These are phyloP conservation scores for Saccharomycopsis oosterbeekiorum DNA, from an alignment of 805 yeast genomes.

Conservation along the genomic window DNA sequence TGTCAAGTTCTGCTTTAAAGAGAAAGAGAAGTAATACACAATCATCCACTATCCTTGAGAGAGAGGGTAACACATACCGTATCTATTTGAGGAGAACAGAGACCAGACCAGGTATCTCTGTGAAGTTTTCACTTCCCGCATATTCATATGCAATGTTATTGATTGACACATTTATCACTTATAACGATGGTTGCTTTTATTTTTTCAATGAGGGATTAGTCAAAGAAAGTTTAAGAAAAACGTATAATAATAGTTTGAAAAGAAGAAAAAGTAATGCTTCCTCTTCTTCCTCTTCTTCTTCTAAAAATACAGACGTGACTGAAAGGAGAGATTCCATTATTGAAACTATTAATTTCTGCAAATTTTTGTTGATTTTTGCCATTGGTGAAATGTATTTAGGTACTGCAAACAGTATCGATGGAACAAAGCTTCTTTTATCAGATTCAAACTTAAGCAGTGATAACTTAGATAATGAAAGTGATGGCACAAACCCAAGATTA, in stretches of 20 bases:
- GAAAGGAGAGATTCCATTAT: conserved; percentile 42
- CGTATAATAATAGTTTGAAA: conserved; percentile 40
- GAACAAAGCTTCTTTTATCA: conserved; percentile 23
- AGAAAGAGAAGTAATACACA: background rate
- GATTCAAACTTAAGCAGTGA: background rate
- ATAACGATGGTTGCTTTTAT: conserved; percentile 78
- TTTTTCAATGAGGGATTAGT: conserved; percentile 77
- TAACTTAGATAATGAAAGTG: background rate
- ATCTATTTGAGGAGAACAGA: conserved; percentile 60
- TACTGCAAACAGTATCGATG: conserved; percentile 55
- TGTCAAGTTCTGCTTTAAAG: background rate
- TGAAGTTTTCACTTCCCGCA: conserved; percentile 64
- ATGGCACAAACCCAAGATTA: conserved; percentile 33
- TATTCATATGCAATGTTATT: conserved; percentile 66
- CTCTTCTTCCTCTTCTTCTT: conserved; percentile 20
- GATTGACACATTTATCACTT: conserved; percentile 67
- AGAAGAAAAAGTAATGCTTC: background rate
- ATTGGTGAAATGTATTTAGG: conserved; percentile 79
- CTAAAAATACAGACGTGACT: conserved; percentile 18
- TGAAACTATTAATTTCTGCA: conserved; percentile 77
- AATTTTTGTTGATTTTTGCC: conserved; percentile 61
- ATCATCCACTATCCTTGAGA: conserved; percentile 44
- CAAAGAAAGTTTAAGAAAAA: conserved; percentile 51
- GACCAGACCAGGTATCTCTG: conserved; percentile 57
- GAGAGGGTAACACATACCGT: conserved; percentile 68